Evolutionary conservation across 805 yeast genomes (phyloP), one percentile per base, ranked within the genome.

Genomic region (Sugiyamaella qingdaonensis): DNA sequence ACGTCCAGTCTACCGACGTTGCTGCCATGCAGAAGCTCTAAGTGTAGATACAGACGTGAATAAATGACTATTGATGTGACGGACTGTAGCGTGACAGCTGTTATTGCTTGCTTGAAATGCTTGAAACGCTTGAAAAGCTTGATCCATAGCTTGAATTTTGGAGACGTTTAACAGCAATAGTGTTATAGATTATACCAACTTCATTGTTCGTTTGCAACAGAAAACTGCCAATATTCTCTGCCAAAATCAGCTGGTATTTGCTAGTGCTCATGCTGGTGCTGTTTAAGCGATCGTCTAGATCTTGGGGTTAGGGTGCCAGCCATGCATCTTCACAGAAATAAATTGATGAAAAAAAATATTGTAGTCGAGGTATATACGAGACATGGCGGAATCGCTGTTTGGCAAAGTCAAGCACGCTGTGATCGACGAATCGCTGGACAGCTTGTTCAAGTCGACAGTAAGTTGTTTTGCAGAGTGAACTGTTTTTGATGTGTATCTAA

Each of bases 1-100:
- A 90, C 80, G 97, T 94, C 71, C 99, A 94, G 84, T 92, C 98
- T 68, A 87, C 97, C 63, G 99, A 94, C 77, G 75, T 94, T 75
- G 96, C 95, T 77, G 99, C 99, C 76, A 92, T 92, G 98, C 86
- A 80, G 77, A 92, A 92, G 81, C 82, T 92, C 78, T 92, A 89
- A 84, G 79, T 36, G 29, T 24, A 24, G 29, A 24, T 24, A 24
- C 3, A 7, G 27, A n/a, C 18, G 5, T 35, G 18, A 14, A 16
- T 35, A 35, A 16, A 14, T 35, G 18, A 35, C 14, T 35, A 35
- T 35, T 35, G 18, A 35, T 35, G 29, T 24, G 29, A 24, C n/a
- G n/a, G n/a, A 24, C 29, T 24, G 29, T 24, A 7, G 29, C n/a
- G n/a, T n/a, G n/a, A n/a, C n/a, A n/a, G n/a, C n/a, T n/a, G n/a